Evolutionary conservation across 1,284 basidiomycete species (phyloP).

Genomic region (Tausonia pullulans): DNA sequence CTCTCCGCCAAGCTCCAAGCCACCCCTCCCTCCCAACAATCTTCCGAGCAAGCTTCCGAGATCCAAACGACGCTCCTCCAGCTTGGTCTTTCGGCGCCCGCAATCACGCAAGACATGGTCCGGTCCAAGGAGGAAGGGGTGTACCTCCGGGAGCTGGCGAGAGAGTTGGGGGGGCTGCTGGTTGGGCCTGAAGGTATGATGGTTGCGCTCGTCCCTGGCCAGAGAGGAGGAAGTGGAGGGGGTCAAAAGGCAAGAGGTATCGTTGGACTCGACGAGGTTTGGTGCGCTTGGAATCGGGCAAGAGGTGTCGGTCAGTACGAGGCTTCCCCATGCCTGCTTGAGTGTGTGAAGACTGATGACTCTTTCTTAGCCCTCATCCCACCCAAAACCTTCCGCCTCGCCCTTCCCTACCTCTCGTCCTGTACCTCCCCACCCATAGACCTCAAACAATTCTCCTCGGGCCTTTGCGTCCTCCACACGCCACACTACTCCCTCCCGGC

Average conservation of each 20-base stretch:
- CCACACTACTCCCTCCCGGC: constrained; percentile 55
- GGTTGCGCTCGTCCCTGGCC: constrained; percentile 18
- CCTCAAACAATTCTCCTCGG: constrained; percentile 54
- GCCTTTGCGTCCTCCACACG: constrained; percentile 72
- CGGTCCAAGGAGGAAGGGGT: constrained; percentile 51
- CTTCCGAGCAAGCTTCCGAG: constrained; percentile 35
- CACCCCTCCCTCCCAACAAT: constrained; percentile 39
- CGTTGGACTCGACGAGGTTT: constrained; percentile 83
- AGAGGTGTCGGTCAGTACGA: constrained; percentile 68
- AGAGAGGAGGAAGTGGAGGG: neutral
- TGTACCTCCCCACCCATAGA: constrained; percentile 60
- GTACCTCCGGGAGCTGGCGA: constrained; percentile 72
- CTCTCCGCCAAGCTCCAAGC: constrained; percentile 61
- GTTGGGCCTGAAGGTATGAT: constrained; percentile 29
- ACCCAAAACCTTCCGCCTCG: constrained; percentile 66
- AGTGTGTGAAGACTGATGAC: neutral
- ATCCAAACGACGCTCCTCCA: constrained; percentile 79
- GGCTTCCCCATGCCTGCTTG: constrained; percentile 3
- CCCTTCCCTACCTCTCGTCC: constrained; percentile 53
- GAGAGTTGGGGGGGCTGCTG: constrained; percentile 67
- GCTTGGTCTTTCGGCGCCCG: constrained; percentile 58
- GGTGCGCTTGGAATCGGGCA: constrained; percentile 95
- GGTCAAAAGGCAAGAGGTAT: constrained; percentile 45
- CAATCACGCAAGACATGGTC: constrained; percentile 85
- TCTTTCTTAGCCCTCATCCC: constrained; percentile 60